Evolutionary conservation across 2,329 filamentous ascomycete species (phyloP), one percentile per base, ranked within the genome.

Genomic region (Cladosporium colombiae): DNA sequence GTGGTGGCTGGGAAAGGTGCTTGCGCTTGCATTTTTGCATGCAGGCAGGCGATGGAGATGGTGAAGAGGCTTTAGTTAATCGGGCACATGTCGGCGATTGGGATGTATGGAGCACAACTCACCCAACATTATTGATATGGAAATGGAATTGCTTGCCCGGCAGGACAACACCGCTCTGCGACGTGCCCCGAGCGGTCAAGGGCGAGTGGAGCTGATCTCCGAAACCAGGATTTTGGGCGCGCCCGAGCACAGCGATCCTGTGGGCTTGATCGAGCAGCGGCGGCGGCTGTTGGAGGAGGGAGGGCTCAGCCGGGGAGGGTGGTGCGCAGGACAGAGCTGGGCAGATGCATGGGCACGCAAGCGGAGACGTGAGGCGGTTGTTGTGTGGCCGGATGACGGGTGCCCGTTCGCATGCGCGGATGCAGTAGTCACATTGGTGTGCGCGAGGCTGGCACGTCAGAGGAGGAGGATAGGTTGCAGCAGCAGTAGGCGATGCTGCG

Each of bases 181-280:
- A 35, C 27, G 21, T 25, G 21, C 18, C 31, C 31, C 11, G 25
- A 46, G 56, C 56, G 56, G 56, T 59, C 31, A 58, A 29, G 50
- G 50, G 25, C 23, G 29, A n/a, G 27, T 23, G 23, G 25, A 21
- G 49, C 29, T 59, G 56, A 29, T 59, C 33, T 29, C 40, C 56
- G 27, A 27, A 40, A 59, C 44, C 44, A 52, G 59, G 44, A 35
- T 52, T 52, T 52, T 52, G 59, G 59, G 29, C 21, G 13, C 31
- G 46, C 31, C 59, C 59, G 29, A 46, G 59, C 59, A 52, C 59
- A 62, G 44, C 44, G 59, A 62, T 62, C 59, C 18, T 60, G 57
- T 29, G 37, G 57, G 37, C 27, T 62, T 35, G 44, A 52, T 52
- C 56, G 31, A 59, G 56, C 21, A 29, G 59, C 46, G 44, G 23